Percentiles rank a stretch among this genome's conserved stretches.
These are phyloP conservation scores for Jamesozyma lodderae DNA, from an alignment of 805 yeast species.

Conservation along the genomic window DNA sequence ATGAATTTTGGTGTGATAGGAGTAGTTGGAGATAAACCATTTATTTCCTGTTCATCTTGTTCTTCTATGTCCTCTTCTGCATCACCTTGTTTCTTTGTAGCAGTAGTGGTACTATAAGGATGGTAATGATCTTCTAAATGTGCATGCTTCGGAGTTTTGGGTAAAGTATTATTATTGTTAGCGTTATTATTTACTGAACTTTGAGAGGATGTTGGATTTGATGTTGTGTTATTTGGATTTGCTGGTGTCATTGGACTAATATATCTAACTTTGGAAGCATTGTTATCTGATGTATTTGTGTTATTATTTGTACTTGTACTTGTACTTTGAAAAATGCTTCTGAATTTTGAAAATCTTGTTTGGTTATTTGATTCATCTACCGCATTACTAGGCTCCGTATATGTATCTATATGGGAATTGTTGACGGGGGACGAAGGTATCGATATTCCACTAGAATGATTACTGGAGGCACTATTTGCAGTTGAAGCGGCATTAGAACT, in stretches of 20 bases:
- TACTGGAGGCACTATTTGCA: neutral
- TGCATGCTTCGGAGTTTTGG: constrained; percentile 5
- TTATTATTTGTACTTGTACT: neutral
- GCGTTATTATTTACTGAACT: neutral
- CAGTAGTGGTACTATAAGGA: constrained; percentile 7
- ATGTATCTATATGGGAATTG: neutral
- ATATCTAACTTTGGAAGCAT: constrained; percentile 1
- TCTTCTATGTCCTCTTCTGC: too few relatives aligned
- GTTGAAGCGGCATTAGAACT: neutral
- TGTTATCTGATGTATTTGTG: constrained; percentile 1
- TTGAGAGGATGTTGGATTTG: neutral
- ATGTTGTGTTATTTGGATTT: neutral
- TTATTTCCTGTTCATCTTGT: too few relatives aligned
- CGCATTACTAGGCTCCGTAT: neutral
- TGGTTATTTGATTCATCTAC: constrained; percentile 8
- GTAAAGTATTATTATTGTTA: neutral
- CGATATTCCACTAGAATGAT: neutral
- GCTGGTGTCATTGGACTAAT: constrained; percentile 7
- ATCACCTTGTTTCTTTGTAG: too few relatives aligned
- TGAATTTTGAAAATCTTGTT: constrained; percentile 18
- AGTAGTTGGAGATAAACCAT: too few relatives aligned
- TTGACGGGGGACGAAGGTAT: neutral
- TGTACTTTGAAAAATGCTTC: constrained; percentile 12
- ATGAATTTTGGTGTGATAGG: too few relatives aligned
- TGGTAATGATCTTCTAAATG: constrained; percentile 12